A percentile compares a stretch with the other conserved stretches of the same genome.
Conservation (phyloP, 768 basidiomycete genomes). For the Kwoniella bestiolae region DNA sequence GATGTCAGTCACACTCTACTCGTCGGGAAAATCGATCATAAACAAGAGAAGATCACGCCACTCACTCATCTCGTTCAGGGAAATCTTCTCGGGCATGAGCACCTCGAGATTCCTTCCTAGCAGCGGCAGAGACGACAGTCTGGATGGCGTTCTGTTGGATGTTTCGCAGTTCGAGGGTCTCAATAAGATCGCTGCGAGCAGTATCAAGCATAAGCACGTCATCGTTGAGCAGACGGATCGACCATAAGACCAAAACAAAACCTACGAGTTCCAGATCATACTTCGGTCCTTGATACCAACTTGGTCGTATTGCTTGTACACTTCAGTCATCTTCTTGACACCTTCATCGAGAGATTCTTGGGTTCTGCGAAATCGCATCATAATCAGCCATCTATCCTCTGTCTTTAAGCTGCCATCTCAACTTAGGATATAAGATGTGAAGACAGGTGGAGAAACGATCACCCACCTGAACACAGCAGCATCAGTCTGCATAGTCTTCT, state of each 20-base stretch:
- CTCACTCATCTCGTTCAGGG: constrained; percentile 91
- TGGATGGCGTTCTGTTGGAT: constrained; percentile 92
- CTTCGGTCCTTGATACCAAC: constrained; percentile 97
- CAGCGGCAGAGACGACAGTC: constrained; percentile 78
- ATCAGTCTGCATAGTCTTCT: constrained; percentile 98
- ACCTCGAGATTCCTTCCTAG: constrained; percentile 95
- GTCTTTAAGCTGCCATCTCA: too few relatives aligned
- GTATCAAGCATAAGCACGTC: too few relatives aligned
- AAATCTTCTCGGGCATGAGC: constrained; percentile 98
- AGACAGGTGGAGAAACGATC: background rate
- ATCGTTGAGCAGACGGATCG: too few relatives aligned
- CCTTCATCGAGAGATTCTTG: constrained; percentile 89
- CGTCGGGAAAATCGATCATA: too few relatives aligned
- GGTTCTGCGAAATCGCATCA: constrained; percentile 63
- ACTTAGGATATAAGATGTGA: too few relatives aligned
- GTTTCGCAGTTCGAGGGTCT: constrained; percentile 96
- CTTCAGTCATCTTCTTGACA: constrained; percentile 78
- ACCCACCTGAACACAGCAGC: constrained; percentile 88
- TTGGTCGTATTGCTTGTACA: constrained; percentile 86
- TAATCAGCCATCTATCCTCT: background rate
- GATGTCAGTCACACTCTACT: too few relatives aligned
- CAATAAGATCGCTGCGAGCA: constrained; percentile 78
- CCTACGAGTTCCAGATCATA: constrained; percentile 99
- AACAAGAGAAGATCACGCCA: too few relatives aligned
- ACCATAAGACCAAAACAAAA: too few relatives aligned